Conservation (phyloP, 1,284 basidiomycete species). For the Leccinum pachyderme region DNA sequence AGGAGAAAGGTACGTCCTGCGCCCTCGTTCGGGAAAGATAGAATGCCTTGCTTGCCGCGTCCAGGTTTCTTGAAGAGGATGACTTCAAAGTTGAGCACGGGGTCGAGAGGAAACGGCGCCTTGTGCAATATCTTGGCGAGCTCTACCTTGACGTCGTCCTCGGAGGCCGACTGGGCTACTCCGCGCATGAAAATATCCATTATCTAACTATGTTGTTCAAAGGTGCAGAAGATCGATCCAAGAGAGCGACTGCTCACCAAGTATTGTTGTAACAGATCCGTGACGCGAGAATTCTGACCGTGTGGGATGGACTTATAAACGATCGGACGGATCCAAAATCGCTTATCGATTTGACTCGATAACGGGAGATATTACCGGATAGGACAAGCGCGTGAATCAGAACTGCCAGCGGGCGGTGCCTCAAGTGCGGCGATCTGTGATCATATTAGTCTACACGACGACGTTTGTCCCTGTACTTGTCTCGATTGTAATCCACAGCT, state of each 20-base stretch:
- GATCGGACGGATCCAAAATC: not conserved
- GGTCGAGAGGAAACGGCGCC: conserved; percentile 30
- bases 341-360: conserved; percentile 14
- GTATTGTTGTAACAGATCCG: conserved; percentile 8
- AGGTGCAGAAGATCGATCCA: not conserved
- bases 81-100: conserved; percentile 35
- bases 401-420: not conserved
- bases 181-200: conserved; percentile 39
- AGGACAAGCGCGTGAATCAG: not conserved
- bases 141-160: conserved; percentile 35
- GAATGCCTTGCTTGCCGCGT: conserved; percentile 31
- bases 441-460: conserved; percentile 37
- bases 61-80: conserved; percentile 26
- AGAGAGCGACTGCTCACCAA: conserved; percentile 20
- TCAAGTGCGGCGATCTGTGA: not conserved
- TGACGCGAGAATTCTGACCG: not conserved
- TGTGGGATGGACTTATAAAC: conserved; percentile 22
- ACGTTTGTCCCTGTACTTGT: conserved; percentile 39
- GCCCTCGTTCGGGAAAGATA: conserved; percentile 30
- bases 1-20: conserved; percentile 31
- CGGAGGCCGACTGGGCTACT: conserved; percentile 25
- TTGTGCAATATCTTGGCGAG: conserved; percentile 37
- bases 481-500: conserved; percentile 40
- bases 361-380: conserved; percentile 14
- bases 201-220: conserved; percentile 5